phyloP scores from a whole-genome alignment of 768 basidiomycete genomes.

The Hortiboletus flavorubellus region DNA sequence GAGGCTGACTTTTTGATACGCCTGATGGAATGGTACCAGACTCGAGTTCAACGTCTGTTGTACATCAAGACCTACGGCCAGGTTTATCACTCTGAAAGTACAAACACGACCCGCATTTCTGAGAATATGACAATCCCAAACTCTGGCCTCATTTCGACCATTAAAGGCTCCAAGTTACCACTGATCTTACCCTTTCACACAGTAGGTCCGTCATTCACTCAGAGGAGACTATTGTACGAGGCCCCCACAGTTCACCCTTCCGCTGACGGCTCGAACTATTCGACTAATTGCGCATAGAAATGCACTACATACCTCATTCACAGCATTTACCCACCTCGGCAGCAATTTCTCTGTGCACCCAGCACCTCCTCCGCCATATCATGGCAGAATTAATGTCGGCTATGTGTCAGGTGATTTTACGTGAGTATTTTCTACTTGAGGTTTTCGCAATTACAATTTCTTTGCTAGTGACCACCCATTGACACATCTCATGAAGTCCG shows the following conservation, averaged over 20 bases:
- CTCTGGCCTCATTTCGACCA: slow-evolving; percentile 17
- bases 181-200: slow-evolving; percentile 50
- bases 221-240: not conserved
- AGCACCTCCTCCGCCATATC: slow-evolving; percentile 39
- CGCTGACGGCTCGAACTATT: slow-evolving; percentile 38
- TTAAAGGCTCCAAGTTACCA: slow-evolving; percentile 34
- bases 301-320: slow-evolving; percentile 43
- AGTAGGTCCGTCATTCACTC: slow-evolving; percentile 24
- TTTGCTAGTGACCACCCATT: slow-evolving; percentile 45
- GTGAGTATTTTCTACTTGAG: slow-evolving; percentile 23
- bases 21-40: slow-evolving; percentile 42
- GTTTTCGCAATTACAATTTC: not conserved
- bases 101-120: slow-evolving; percentile 3
- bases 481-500: slow-evolving; percentile 51
- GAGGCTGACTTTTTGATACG: slow-evolving; percentile 45
- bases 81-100: slow-evolving; percentile 17
- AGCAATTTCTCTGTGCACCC: slow-evolving; percentile 34
- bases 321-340: slow-evolving; percentile 34
- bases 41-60: slow-evolving; percentile 40
- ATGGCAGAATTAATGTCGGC: slow-evolving; percentile 42
- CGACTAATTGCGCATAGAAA: slow-evolving; percentile 48
- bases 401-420: slow-evolving; percentile 49
- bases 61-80: slow-evolving; percentile 39
- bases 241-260: slow-evolving; percentile 42
- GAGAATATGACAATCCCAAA: slow-evolving; percentile 15